phyloP scores from a whole-genome alignment of 192 early-diverging fungal genomes.

The Ambispora gerdemannii region DNA sequence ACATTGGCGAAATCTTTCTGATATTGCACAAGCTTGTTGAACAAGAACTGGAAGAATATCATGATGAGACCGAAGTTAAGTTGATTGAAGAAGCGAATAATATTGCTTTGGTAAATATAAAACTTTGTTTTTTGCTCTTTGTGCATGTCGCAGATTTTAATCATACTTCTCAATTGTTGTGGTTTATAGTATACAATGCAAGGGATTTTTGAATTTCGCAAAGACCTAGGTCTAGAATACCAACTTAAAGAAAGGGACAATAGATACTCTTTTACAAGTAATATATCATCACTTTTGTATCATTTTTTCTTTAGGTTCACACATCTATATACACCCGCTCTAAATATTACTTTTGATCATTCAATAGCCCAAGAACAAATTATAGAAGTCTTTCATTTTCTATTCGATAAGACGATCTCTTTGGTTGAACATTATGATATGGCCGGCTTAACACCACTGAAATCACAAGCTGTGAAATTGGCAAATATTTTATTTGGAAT shows the following conservation, averaged over 20 bases:
- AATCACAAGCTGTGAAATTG: constrained; percentile 13
- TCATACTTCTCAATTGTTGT: no score
- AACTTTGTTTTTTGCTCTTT: no score
- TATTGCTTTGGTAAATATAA: neutral
- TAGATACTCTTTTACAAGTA: neutral
- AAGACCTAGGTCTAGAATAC: neutral
- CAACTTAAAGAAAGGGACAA: neutral
- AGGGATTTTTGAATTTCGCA: neutral
- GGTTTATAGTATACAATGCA: neutral
- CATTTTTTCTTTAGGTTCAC: neutral
- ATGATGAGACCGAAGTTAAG: neutral
- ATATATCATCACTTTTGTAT: neutral
- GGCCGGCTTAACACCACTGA: constrained; percentile 15
- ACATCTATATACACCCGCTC: no score
- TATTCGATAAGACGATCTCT: neutral
- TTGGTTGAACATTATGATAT: neutral
- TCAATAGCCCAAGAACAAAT: neutral
- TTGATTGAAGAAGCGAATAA: neutral
- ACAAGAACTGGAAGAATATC: neutral
- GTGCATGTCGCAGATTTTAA: no score
- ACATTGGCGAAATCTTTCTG: neutral
- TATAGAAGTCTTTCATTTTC: neutral
- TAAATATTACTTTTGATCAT: no score
- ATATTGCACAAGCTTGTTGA: neutral
- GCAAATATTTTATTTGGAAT: constrained; percentile 11